phyloP scores from a whole-genome alignment of 73 alveolate genomes.

The Paramecium biaurelia region DNA sequence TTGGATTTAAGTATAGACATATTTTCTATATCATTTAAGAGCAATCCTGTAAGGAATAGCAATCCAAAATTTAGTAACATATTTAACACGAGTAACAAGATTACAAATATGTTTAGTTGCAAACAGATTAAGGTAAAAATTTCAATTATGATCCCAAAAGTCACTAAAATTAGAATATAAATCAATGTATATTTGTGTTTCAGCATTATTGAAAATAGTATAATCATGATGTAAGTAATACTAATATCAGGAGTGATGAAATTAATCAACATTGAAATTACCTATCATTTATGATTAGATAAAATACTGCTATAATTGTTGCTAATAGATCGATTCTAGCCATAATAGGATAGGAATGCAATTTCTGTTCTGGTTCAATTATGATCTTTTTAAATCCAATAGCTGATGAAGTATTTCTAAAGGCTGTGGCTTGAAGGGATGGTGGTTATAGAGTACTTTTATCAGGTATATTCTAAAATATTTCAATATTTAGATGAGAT shows the following conservation, averaged over 20 bases:
- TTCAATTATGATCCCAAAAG: not conserved
- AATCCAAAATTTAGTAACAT: not conserved
- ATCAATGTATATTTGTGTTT: not conserved
- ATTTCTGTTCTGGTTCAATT: not conserved
- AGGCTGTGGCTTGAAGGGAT: conserved; percentile 19
- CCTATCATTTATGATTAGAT: not conserved
- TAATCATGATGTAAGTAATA: not conserved
- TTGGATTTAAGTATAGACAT: not conserved
- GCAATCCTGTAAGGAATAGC: not conserved
- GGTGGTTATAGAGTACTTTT: not conserved
- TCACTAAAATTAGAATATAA: not conserved
- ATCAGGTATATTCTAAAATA: not conserved
- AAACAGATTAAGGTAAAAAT: not conserved
- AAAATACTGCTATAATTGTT: not conserved
- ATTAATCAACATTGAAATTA: not conserved
- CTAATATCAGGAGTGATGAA: not conserved
- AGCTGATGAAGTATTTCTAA: not conserved
- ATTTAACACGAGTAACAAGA: not conserved
- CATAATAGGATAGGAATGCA: not conserved
- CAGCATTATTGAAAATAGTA: not conserved
- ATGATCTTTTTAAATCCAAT: not conserved
- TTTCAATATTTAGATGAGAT: not conserved
- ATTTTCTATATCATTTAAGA: not conserved
- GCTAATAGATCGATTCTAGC: not conserved
- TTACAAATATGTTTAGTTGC: not conserved